Percentiles rank a stretch among this genome's conserved stretches.
Conservation (phyloP, 208 protist genomes). For the Crithidia expoeki region DNA sequence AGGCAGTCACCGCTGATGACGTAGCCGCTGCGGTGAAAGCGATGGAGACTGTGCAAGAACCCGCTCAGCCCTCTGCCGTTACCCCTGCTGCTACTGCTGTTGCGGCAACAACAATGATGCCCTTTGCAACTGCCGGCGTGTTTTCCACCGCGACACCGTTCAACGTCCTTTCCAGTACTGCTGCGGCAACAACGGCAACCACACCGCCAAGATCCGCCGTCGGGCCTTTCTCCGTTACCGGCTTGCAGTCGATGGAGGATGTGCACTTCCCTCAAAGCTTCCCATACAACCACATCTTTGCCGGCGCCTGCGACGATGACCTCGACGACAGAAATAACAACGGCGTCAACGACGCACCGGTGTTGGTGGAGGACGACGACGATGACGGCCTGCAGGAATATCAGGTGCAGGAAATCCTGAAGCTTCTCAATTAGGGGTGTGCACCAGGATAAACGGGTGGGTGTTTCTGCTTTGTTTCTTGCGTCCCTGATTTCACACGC, state of each 20-base stretch:
- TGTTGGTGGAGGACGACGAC: conserved; percentile 28
- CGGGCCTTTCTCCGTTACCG: not conserved
- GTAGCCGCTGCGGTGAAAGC: conserved; percentile 15
- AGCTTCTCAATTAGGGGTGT: conserved; percentile 17
- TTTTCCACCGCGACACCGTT: conserved; percentile 7
- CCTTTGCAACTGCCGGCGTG: not conserved
- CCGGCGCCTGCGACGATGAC: not conserved
- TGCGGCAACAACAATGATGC: too few relatives aligned
- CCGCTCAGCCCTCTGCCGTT: not conserved
- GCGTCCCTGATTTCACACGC: too few relatives aligned
- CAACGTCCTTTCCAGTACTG: not conserved
- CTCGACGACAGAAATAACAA: not conserved
- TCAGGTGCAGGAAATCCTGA: conserved; percentile 29
- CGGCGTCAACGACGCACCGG: not conserved
- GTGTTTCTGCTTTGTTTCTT: too few relatives aligned
- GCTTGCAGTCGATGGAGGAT: conserved; percentile 14
- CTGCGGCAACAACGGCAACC: not conserved
- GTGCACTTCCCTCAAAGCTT: conserved; percentile 24
- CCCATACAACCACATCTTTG: conserved; percentile 21
- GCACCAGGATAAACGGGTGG: not conserved
- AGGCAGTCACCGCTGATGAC: conserved; percentile 19
- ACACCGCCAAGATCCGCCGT: too few relatives aligned
- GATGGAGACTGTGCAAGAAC: conserved; percentile 9
- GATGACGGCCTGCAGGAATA: conserved; percentile 26
- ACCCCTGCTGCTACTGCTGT: not conserved